Base-by-base conservation (phyloP, 106 monocot genomes). In the Alisma plantagoaquatica region DNA sequence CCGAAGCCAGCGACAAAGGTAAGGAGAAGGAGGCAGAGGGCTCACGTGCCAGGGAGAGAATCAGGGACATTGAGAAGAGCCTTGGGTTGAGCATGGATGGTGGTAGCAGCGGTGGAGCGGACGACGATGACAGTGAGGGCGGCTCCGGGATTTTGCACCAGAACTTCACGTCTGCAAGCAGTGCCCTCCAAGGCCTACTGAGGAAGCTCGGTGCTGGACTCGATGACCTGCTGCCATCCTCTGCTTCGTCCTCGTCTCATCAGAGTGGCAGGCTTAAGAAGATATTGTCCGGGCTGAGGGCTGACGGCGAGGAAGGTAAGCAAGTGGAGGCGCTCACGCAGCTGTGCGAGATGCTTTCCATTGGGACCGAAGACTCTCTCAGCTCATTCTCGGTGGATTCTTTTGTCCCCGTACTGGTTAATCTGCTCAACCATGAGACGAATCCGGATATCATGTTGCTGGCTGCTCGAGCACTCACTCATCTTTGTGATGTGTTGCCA, bases 391-490 rank as follows among this genome's bases (percentile, higher is more conserved):
- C 98, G 0, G 98, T 98, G 29, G 98, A 98, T 38, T 76, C 98
- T 0, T 98, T 98, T 49, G 98, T 98, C 11, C 98, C 98, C 0
- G 74, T 98, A 5, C 78, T 98, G 9, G 90, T 98, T 18, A 82
- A 79, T n/a, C 63, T 98, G 61, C 69, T 98, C 44, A 90, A 90
- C 35, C 82, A 85, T 9, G 98, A 85, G 61, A 81, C 70, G 59
- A 98, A 82, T 56, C 76, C 90, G 1, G 98, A 98, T 55, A 63
- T 98, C 15, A 98, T 98, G 98, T 49, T 98, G 23, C 90, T 98
- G 15, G 98, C 98, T 23, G 98, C 98, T 0, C 69, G 98, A 49
- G 98, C 98, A 1, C 67, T 98, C 27, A 85, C 90, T 1, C 90
- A 98, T 31, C 70, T 98, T 5, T 85, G 84, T 46, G 98, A 98